phyloP scores from a whole-genome alignment of 2,329 filamentous ascomycete species.

The Alternaria viburni region DNA sequence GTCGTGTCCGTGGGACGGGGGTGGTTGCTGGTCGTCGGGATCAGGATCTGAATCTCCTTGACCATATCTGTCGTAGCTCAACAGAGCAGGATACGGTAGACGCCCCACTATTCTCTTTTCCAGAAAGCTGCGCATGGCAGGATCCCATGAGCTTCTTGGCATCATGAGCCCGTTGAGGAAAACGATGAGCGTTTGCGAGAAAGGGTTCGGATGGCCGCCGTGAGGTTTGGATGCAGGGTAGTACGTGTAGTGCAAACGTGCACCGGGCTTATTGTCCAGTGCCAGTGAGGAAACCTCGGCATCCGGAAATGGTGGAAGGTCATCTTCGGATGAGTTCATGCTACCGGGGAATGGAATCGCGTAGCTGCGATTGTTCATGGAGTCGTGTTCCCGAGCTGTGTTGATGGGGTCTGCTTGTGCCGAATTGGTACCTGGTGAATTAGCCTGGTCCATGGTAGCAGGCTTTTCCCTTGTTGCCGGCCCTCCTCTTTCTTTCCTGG shows the following conservation, averaged over 20 bases:
- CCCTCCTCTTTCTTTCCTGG: constrained; percentile 15
- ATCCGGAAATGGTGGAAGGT: constrained; percentile 36
- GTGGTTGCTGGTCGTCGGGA: constrained; percentile 41
- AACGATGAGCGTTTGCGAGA: constrained; percentile 49
- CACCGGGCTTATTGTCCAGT: constrained; percentile 38
- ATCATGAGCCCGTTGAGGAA: constrained; percentile 55
- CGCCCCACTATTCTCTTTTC: constrained; percentile 31
- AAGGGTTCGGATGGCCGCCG: constrained; percentile 36
- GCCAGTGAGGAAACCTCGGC: constrained; percentile 36
- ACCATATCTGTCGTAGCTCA: constrained; percentile 66
- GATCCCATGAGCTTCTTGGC: constrained; percentile 49
- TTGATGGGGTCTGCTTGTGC: constrained; percentile 9
- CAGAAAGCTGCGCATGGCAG: constrained; percentile 40
- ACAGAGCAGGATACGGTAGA: constrained; percentile 50
- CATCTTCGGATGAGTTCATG: constrained; percentile 34
- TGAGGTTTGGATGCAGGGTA: constrained; percentile 37
- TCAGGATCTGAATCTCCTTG: constrained; percentile 62
- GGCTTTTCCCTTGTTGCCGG: constrained; percentile 6
- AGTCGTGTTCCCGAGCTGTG: constrained; percentile 6
- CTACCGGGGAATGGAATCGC: constrained; percentile 21
- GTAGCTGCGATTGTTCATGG: constrained; percentile 11
- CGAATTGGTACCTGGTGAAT: constrained; percentile 20
- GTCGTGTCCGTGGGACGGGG: constrained; percentile 57
- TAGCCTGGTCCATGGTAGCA: constrained; percentile 12
- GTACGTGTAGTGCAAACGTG: constrained; percentile 44